These are phyloP conservation scores for Leccinum ponderosum DNA, from an alignment of 1,284 basidiomycete species.

Conservation along the genomic window DNA sequence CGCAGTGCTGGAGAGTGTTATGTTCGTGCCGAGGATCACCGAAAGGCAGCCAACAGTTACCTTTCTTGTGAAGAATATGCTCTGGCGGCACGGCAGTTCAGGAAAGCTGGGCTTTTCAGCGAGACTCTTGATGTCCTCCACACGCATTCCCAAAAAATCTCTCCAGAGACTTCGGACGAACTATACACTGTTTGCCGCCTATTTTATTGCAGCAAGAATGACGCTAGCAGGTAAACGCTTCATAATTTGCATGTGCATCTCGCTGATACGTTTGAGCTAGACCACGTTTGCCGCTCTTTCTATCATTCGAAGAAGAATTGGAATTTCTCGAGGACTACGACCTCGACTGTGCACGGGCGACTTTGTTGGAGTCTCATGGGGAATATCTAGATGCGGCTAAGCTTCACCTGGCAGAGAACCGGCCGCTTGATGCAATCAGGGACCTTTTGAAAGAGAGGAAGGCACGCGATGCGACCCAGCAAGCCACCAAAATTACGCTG, in stretches of 20 bases:
- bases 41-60: constrained; percentile 47
- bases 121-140: constrained; percentile 52
- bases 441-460: constrained; percentile 42
- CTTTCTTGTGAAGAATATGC: constrained; percentile 40
- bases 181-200: constrained; percentile 52
- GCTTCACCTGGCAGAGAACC: constrained; percentile 52
- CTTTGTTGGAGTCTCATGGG: constrained; percentile 46
- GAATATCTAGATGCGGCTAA: constrained; percentile 52
- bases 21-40: constrained; percentile 40
- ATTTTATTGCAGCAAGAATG: constrained; percentile 46
- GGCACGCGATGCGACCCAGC: constrained; percentile 29
- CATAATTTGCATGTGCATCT: neutral
- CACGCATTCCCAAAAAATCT: constrained; percentile 34
- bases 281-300: constrained; percentile 50
- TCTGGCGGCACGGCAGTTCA: constrained; percentile 47
- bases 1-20: constrained; percentile 56
- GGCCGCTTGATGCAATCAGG: constrained; percentile 47
- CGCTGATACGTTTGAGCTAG: constrained; percentile 32
- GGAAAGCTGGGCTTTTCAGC: constrained; percentile 51
- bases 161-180: constrained; percentile 36
- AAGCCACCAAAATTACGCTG: constrained; percentile 32
- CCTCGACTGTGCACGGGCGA: constrained; percentile 52
- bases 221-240: constrained; percentile 30
- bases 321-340: constrained; percentile 59
- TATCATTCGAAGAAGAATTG: constrained; percentile 50